A percentile compares a stretch with the other conserved stretches of the same genome.
These are phyloP conservation scores for Scutellaria baicalensis DNA, from an alignment of 257 asterid species.

Conservation along the genomic window DNA sequence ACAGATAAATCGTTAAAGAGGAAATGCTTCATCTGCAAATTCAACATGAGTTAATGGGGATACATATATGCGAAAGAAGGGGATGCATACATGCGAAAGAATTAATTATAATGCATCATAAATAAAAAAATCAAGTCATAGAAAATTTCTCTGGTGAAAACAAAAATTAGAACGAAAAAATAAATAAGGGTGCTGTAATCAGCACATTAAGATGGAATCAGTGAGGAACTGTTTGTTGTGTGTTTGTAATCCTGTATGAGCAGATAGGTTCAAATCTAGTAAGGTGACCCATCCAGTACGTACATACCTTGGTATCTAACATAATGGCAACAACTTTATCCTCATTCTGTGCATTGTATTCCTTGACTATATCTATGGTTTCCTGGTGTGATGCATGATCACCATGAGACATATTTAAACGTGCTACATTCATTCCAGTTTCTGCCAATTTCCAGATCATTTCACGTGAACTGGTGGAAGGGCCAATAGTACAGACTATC, in stretches of 20 bases:
- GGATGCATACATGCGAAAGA: background rate
- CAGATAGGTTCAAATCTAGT: background rate
- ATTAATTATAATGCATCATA: background rate
- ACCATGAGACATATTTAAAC: constrained; percentile 96
- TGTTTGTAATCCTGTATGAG: background rate
- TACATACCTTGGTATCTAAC: constrained; percentile 91
- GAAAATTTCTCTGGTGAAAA: background rate
- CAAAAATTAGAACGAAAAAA: background rate
- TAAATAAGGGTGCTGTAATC: background rate
- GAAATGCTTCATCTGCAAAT: background rate
- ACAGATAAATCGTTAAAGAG: background rate
- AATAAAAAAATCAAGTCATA: background rate
- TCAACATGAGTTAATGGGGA: background rate
- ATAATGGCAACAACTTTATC: constrained; percentile 88
- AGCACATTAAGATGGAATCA: background rate
- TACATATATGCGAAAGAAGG: background rate
- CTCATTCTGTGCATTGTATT: constrained; percentile 77
- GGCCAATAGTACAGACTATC: constrained; percentile 92
- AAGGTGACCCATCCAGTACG: constrained; percentile 2
- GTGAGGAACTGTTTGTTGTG: background rate
- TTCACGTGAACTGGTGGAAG: constrained; percentile 91
- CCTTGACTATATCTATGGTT: constrained; percentile 88
- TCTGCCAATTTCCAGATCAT: constrained; percentile 99
- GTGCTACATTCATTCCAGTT: constrained; percentile 97
- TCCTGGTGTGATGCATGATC: constrained; percentile 94